Evolutionary conservation across 2,329 filamentous ascomycete species (phyloP), one percentile per base, ranked within the genome.

Genomic region (Fusarium subtropicale): DNA sequence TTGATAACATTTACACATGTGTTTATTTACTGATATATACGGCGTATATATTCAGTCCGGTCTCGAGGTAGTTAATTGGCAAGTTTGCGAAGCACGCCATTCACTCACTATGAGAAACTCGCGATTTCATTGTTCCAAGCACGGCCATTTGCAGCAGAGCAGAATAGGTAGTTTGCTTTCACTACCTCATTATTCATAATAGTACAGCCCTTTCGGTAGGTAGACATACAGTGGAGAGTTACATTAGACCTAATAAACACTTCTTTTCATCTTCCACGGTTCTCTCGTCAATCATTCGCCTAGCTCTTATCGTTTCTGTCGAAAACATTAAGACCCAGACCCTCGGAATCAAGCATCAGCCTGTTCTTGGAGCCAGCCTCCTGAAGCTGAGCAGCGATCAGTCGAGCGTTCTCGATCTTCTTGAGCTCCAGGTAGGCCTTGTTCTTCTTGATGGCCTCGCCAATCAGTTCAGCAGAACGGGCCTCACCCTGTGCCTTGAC

Each of bases 371-470:
- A 91, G 64, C 92, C 92, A 60, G 87, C 87, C 80, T 97, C 93
- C 81, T 97, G 93, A 75, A 99, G 81, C 74, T 97, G 90, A 74
- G 86, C 81, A n/a, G 96, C 96, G 81, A 99, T 97, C 60, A 89
- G 87, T 72, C 93, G 88, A 9, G 96, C 96, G 77, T 97, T 99
- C 85, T 99, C 96, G 76, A 99, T 97, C 87, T 97, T 96, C 84
- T 97, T 93, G 78, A 99, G 88, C 82, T 98, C 96, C 69, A 99
- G 89, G 81, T 99, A 99, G 71, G 93, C 92, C 84, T 94, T 92
- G 85, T 88, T 97, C 91, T 98, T 99, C 92, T 98, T 99, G 90
- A 99, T 97, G 66, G 96, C 96, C 55, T 99, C 96, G 82, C 96
- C 96, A 77, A 99, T 97, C 70, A 99, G 90, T 84, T 99, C 94